A percentile compares a stretch with the other conserved stretches of the same genome.
phyloP scores from a whole-genome alignment of 306 rosid genomes.

The Delonix regia region DNA sequence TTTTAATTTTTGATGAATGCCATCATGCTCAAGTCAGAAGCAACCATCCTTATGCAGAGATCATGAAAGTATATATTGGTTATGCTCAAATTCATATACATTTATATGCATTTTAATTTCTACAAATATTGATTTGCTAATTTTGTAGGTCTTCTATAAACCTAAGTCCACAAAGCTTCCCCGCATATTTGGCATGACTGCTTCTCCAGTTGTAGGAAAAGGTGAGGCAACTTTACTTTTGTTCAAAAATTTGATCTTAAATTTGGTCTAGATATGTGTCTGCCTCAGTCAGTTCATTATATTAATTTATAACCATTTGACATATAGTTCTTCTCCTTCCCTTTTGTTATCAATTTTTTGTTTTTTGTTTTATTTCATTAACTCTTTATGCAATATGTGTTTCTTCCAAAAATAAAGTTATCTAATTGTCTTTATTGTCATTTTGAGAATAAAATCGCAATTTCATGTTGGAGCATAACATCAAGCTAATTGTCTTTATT shows the following conservation, averaged over 20 bases:
- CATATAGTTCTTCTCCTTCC: neutral
- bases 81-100: slow-evolving; percentile 24
- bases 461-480: too few species aligned
- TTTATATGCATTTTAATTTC: slow-evolving; percentile 5
- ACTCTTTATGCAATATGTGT: neutral
- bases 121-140: slow-evolving; percentile 33
- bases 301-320: slow-evolving; percentile 10
- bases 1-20: slow-evolving; percentile 94
- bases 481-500: too few species aligned
- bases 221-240: slow-evolving; percentile 49
- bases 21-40: slow-evolving; percentile 96
- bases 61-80: slow-evolving; percentile 77
- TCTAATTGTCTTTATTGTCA: too few species aligned
- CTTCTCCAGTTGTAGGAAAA: slow-evolving; percentile 97
- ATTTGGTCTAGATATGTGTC: neutral
- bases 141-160: slow-evolving; percentile 63
- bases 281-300: slow-evolving; percentile 15
- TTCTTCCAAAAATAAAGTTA: neutral
- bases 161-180: slow-evolving; percentile 56
- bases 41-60: slow-evolving; percentile 83
- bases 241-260: slow-evolving; percentile 11
- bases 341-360: neutral
- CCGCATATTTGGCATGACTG: slow-evolving; percentile 98
- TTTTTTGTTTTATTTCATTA: neutral
- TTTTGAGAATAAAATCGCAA: too few species aligned